Percentiles rank a stretch among this genome's conserved stretches.
Conservation (phyloP, 192 early-diverging fungal species). For the Jimgerdemannia lactiflua region DNA sequence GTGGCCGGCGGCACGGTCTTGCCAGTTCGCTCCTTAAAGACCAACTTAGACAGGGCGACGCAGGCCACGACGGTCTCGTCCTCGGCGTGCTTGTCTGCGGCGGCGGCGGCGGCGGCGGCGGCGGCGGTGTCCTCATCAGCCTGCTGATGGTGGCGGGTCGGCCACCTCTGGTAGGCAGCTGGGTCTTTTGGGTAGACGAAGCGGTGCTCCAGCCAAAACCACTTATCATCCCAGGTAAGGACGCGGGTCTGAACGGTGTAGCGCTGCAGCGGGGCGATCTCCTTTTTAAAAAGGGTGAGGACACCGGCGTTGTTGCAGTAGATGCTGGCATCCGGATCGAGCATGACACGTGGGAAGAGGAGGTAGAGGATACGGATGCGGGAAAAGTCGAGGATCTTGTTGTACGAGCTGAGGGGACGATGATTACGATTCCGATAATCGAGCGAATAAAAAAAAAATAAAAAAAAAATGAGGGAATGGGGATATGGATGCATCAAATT, state of each 20-base stretch:
- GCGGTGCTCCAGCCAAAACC: conserved; percentile 43
- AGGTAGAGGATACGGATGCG: conserved; percentile 32
- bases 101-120: no score
- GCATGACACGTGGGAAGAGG: conserved; percentile 19
- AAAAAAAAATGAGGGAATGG: background rate
- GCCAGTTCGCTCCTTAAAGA: conserved; percentile 22
- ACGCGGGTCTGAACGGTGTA: conserved; percentile 45
- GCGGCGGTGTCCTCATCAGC: background rate
- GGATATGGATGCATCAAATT: background rate
- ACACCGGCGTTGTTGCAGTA: conserved; percentile 36
- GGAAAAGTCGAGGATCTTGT: conserved; percentile 50
- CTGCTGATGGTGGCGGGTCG: background rate
- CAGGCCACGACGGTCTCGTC: conserved; percentile 5
- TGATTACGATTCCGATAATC: background rate
- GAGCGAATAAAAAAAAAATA: no score
- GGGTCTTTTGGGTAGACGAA: conserved; percentile 10
- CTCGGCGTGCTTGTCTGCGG: background rate
- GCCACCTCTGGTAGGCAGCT: background rate
- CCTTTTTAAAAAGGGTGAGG: conserved; percentile 44
- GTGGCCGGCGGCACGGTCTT: conserved; percentile 17
- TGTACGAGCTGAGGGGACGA: conserved; percentile 32
- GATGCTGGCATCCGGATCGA: conserved; percentile 18
- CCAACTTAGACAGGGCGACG: conserved; percentile 21
- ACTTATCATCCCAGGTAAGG: conserved; percentile 51
- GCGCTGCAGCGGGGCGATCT: conserved; percentile 41